These are phyloP conservation scores for Chrysanthemum seticuspe DNA, from an alignment of 129 eudicot genomes.

Conservation along the genomic window DNA sequence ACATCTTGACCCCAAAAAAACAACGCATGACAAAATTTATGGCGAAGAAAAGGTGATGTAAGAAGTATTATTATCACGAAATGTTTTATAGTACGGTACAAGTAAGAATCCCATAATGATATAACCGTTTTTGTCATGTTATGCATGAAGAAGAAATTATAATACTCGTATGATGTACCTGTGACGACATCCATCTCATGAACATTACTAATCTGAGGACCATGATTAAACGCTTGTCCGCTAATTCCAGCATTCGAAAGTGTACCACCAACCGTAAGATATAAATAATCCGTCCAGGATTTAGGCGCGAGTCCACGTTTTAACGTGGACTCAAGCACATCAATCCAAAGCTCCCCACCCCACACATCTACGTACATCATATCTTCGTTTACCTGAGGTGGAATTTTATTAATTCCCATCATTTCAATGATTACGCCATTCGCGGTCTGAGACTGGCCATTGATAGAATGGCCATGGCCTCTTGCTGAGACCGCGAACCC, in stretches of 20 bases:
- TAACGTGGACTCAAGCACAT: slow-evolving; percentile 38
- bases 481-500: slow-evolving; percentile 79
- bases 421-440: slow-evolving; percentile 80
- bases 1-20: background rate
- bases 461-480: slow-evolving; percentile 96
- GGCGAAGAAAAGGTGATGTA: background rate
- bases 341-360: slow-evolving; percentile 58
- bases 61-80: background rate
- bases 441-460: slow-evolving; percentile 69
- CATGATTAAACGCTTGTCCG: slow-evolving; percentile 52
- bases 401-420: slow-evolving; percentile 33
- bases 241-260: slow-evolving; percentile 59
- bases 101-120: slow-evolving; percentile 14
- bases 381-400: slow-evolving; percentile 38
- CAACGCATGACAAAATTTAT: slow-evolving; percentile 18
- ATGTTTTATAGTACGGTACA: slow-evolving; percentile 23
- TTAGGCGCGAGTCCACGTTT: slow-evolving; percentile 45
- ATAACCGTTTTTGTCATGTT: slow-evolving; percentile 9
- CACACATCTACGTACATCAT: slow-evolving; percentile 43
- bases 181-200: slow-evolving; percentile 53
- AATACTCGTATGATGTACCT: slow-evolving; percentile 34
- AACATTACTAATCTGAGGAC: slow-evolving; percentile 57
- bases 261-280: slow-evolving; percentile 53
- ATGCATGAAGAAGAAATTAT: slow-evolving; percentile 15
- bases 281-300: slow-evolving; percentile 61